Evolutionary conservation across 805 yeast species (phyloP).

Genomic region (Hemisphaericaspora nanyangensis): DNA sequence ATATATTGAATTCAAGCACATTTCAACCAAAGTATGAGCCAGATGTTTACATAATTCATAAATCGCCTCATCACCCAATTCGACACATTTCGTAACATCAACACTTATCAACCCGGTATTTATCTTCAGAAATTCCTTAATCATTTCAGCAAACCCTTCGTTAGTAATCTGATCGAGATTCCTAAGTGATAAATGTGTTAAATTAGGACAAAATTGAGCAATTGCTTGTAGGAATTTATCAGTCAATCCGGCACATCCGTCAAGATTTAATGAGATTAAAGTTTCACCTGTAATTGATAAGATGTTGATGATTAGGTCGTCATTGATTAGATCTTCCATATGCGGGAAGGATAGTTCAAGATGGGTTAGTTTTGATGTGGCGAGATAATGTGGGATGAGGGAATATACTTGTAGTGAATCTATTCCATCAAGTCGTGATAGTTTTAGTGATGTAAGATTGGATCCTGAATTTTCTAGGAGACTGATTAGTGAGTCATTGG

Average conservation of each 20-base stretch:
- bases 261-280: conserved; percentile 54
- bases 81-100: conserved; percentile 61
- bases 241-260: conserved; percentile 72
- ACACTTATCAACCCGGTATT: conserved; percentile 57
- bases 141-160: conserved; percentile 58
- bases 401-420: conserved; percentile 54
- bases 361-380: conserved; percentile 41
- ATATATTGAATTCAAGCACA: conserved; percentile 73
- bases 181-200: conserved; percentile 57
- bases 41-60: conserved; percentile 61
- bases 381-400: conserved; percentile 59
- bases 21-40: conserved; percentile 58
- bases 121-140: conserved; percentile 47
- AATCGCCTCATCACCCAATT: conserved; percentile 60
- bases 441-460: conserved; percentile 50
- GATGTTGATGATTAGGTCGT: conserved; percentile 60
- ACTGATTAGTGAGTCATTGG: conserved; percentile 58
- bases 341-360: conserved; percentile 69
- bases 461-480: conserved; percentile 57
- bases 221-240: conserved; percentile 63
- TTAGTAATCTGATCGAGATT: conserved; percentile 64
- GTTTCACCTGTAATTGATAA: conserved; percentile 61
- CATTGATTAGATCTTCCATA: conserved; percentile 61
- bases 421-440: conserved; percentile 73
- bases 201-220: conserved; percentile 50